Evolutionary conservation across 257 asterid species (phyloP).

Genomic region (Leonotis leonurus): DNA sequence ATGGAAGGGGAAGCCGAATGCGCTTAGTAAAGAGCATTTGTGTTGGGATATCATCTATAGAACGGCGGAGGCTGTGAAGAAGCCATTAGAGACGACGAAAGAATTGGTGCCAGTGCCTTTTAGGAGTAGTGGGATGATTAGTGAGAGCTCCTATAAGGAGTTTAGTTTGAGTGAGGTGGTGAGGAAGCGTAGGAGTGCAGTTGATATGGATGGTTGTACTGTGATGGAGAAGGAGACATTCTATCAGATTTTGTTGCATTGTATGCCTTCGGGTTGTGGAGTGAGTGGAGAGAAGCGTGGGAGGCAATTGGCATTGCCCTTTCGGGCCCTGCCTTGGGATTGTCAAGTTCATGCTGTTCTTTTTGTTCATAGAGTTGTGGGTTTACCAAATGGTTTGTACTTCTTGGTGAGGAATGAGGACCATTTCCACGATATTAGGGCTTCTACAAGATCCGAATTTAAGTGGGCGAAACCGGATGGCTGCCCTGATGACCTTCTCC

Average conservation of each 20-base stretch:
- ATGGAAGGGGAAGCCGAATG: slow-evolving; percentile 78
- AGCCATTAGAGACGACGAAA: slow-evolving; percentile 32
- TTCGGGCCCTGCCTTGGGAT: slow-evolving; percentile 78
- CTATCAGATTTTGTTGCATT: slow-evolving; percentile 74
- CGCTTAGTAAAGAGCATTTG: slow-evolving; percentile 77
- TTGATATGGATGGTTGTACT: slow-evolving; percentile 88
- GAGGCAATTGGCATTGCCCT: slow-evolving; percentile 64
- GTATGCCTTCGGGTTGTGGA: slow-evolving; percentile 68
- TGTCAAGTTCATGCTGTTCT: slow-evolving; percentile 65
- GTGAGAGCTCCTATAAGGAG: slow-evolving; percentile 47
- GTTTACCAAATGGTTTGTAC: slow-evolving; percentile 69
- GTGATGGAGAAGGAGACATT: slow-evolving; percentile 58
- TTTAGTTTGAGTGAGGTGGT: slow-evolving; percentile 56
- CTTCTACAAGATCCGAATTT: slow-evolving; percentile 56
- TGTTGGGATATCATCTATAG: slow-evolving; percentile 85
- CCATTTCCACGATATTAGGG: slow-evolving; percentile 55
- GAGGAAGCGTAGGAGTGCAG: slow-evolving; percentile 90
- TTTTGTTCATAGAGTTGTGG: slow-evolving; percentile 83
- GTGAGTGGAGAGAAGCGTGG: slow-evolving; percentile 37
- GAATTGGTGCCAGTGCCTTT: slow-evolving; percentile 32
- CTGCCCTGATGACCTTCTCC: slow-evolving; percentile 74
- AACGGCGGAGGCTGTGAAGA: slow-evolving; percentile 65
- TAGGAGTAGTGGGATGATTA: slow-evolving; percentile 34
- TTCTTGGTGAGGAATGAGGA: slow-evolving; percentile 76
- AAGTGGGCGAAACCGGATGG: slow-evolving; percentile 79